Evolutionary conservation across 257 asterid species (phyloP), one percentile per base, ranked within the genome.

Genomic region (Galeopsis tetrahit): DNA sequence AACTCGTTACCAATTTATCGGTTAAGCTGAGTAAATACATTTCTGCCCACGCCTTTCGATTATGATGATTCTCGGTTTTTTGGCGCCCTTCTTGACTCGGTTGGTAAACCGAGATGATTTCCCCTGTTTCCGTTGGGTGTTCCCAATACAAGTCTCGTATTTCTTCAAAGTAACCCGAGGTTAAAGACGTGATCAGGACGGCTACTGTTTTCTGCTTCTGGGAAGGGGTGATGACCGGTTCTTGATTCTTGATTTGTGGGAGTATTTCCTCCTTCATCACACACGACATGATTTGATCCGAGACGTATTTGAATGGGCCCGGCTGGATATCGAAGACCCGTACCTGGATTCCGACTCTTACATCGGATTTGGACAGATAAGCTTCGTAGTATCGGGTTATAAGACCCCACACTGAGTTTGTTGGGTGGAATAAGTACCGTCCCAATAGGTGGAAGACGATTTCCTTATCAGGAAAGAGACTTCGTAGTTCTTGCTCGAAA

Each of bases 11-110:
- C 80, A 89, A 46, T 71, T 86, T 89, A 72, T 92, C 97, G 10
- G 82, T 81, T 63, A 89, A 75, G 79, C 96, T 86, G 71, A 92
- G 83, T 42, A 92, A 75, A 66, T 92, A 92, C 77, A 92, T 92
- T 59, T 92, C 96, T 0, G 96, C 94, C 96, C 85, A 92, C 1
- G 94, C 96, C 77, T 86, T 89, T 13, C 82, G 74, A 31, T 88
- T 82, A 59, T 89, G 96, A 72, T 77, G 67, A 46, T 87, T 86
- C 74, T 84, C 88, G 0, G 81, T 84, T 68, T 82, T 88, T 57
- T 88, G 95, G 33, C 78, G 65, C 39, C 74, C 87, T 70, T 88
- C 96, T 17, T 86, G 83, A 53, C 97, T 92, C 10, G 96, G 96
- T 77, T 90, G 98, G 79, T 75, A 71, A 14, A 92, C 83, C 3